Evolutionary conservation across 2,329 filamentous ascomycete species (phyloP), one percentile per base, ranked within the genome.

Genomic region (Fusarium tjaetaba): DNA sequence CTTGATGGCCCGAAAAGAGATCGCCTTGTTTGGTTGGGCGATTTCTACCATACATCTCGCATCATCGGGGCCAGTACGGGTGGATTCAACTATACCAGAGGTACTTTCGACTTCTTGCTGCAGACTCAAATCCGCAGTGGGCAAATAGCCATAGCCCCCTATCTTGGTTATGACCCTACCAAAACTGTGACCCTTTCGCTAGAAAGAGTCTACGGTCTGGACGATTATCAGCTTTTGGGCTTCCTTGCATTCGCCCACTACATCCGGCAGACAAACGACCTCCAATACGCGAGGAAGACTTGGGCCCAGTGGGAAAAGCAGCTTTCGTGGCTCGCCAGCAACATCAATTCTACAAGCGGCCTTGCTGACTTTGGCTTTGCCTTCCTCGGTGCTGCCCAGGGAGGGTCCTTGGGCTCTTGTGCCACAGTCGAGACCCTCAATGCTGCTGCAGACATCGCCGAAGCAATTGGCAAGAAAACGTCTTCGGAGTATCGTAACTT

Each of bases 1-100:
- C 60, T 65, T 16, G 63, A 65, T 41, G 63, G 63, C 18, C 63
- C 63, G 5, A 65, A 65, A 30, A 62, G 63, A 13, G 63, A 65
- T 36, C 60, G 63, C 8, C 63, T 65, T 3, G 45, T 65, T 26
- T 65, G 63, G 63, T 42, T 65, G 3, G 63, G 63, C 16, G 48
- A 65, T 28, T 65, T 65, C n/a, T 65, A 65, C 8, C 63, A 65
- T 11, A 65, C 41, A n/a, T 65, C 48, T n/a, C 48, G 63, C 13
- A 65, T 65, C 41, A 65, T 65, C 11, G 60, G 63, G 9, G 63
- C 62, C 9, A 65, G 63, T 43, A 65, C 63, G 9, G 42, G 60
- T 5, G 60, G 60, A 8, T 65, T 65, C 16, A 51, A 65, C 9
- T 49, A 65, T 7, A 62, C 51, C n/a, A 64, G 60, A 24, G 63